These are phyloP conservation scores for Xylaria arbuscula DNA, from an alignment of 2,329 filamentous ascomycete species.

Conservation along the genomic window DNA sequence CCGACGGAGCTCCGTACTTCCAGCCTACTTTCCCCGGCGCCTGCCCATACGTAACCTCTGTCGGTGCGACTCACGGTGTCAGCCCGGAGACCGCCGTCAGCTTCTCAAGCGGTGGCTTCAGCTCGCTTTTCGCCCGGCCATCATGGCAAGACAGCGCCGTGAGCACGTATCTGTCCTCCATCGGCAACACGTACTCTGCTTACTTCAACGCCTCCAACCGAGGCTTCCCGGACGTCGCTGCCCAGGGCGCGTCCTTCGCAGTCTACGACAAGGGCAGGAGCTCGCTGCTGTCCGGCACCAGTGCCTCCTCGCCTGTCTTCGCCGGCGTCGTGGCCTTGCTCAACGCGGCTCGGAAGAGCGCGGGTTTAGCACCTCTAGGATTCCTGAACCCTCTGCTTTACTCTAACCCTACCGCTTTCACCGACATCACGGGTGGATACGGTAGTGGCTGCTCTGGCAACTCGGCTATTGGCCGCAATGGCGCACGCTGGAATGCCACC, in stretches of 20 bases:
- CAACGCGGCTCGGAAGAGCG: slow-evolving; percentile 55
- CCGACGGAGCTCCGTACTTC: slow-evolving; percentile 54
- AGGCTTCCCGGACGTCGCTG: slow-evolving; percentile 55
- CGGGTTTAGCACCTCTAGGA: slow-evolving; percentile 50
- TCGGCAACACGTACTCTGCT: slow-evolving; percentile 52
- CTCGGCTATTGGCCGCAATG: slow-evolving; percentile 40
- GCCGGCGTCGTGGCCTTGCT: slow-evolving; percentile 56
- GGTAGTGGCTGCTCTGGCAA: slow-evolving; percentile 45
- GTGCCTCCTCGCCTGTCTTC: slow-evolving; percentile 55
- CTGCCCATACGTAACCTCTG: slow-evolving; percentile 67
- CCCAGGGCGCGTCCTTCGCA: slow-evolving; percentile 64
- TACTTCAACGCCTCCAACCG: slow-evolving; percentile 54
- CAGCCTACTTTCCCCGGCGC: slow-evolving; percentile 55
- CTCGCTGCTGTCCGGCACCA: slow-evolving; percentile 48
- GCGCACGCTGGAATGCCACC: slow-evolving; percentile 49
- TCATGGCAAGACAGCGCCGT: slow-evolving; percentile 51
- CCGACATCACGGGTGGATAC: slow-evolving; percentile 48
- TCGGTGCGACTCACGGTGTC: slow-evolving; percentile 63
- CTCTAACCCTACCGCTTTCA: slow-evolving; percentile 48
- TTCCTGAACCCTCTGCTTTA: slow-evolving; percentile 51
- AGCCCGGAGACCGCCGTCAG: slow-evolving; percentile 52
- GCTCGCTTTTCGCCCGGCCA: slow-evolving; percentile 52
- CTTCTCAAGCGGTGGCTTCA: slow-evolving; percentile 56
- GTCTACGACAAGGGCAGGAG: slow-evolving; percentile 48
- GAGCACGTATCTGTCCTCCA: slow-evolving; percentile 51